Conservation (phyloP, 306 rosid species). For the Begonia loranthoides region DNA sequence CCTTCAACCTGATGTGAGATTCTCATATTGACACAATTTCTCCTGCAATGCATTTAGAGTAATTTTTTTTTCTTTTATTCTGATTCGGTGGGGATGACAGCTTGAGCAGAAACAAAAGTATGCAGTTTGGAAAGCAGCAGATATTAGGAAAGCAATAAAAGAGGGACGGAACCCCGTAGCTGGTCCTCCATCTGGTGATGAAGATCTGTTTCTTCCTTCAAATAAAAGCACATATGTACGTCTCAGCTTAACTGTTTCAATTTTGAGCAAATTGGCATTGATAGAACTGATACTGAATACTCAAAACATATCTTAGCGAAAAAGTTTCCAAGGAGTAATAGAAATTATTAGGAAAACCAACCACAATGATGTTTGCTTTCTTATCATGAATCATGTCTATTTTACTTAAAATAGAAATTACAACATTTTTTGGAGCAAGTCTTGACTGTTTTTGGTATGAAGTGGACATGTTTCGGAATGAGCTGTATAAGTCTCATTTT, state of each 20-base stretch:
- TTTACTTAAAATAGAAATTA: too few species aligned
- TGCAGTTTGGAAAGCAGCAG: conserved; percentile 99
- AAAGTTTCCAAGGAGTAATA: too few species aligned
- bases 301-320: too few species aligned
- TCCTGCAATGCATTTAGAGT: conserved; percentile 1
- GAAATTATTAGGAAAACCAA: too few species aligned
- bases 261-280: not conserved
- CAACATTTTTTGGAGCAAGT: too few species aligned
- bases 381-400: too few species aligned
- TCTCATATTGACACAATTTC: conserved; percentile 9
- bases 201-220: conserved; percentile 53
- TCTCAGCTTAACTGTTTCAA: conserved; percentile 9
- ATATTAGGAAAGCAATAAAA: conserved; percentile 94
- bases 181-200: conserved; percentile 88
- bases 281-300: too few species aligned
- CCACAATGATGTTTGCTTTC: too few species aligned
- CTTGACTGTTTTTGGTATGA: too few species aligned
- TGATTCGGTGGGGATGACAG: conserved; percentile 21
- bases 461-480: too few species aligned
- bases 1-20: conserved; percentile 83
- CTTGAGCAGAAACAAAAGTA: conserved; percentile 97
- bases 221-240: conserved; percentile 47
- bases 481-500: too few species aligned
- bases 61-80: not conserved
- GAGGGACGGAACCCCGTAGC: conserved; percentile 84